Evolutionary conservation across 2,329 filamentous ascomycete species (phyloP).

Genomic region (Colletotrichum falcatum): DNA sequence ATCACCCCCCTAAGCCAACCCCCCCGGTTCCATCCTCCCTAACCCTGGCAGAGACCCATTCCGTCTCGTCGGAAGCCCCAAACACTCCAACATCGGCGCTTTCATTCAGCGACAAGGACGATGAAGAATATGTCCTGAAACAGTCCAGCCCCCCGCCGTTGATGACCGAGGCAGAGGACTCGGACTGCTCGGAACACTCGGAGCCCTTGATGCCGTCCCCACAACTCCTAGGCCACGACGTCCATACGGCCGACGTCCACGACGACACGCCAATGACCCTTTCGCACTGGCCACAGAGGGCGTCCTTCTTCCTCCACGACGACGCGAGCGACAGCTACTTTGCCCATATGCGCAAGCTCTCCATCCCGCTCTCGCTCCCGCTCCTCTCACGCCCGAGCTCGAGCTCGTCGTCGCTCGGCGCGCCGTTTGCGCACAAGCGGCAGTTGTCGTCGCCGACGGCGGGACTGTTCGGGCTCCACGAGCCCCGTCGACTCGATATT

Average conservation of each 20-base stretch:
- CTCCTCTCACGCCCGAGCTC: slow-evolving; percentile 27
- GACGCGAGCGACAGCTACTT: slow-evolving; percentile 31
- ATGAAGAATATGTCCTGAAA: slow-evolving; percentile 27
- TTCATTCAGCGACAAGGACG: slow-evolving; percentile 32
- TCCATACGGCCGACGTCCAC: slow-evolving; percentile 9
- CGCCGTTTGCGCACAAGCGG: slow-evolving; percentile 34
- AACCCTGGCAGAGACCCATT: slow-evolving; percentile 19
- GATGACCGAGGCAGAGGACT: slow-evolving; percentile 39
- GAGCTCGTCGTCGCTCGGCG: slow-evolving; percentile 3
- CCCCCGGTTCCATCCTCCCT: slow-evolving; percentile 16
- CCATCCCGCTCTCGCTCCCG: slow-evolving; percentile 26
- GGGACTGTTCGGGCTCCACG: slow-evolving; percentile 42
- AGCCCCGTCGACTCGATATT: slow-evolving; percentile 32
- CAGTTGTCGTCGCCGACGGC: slow-evolving; percentile 43
- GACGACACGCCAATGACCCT: slow-evolving; percentile 27
- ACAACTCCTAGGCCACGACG: neutral
- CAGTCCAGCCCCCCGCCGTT: slow-evolving; percentile 29
- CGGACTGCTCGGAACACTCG: slow-evolving; percentile 35
- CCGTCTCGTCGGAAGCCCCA: slow-evolving; percentile 17
- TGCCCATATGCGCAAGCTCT: slow-evolving; percentile 18
- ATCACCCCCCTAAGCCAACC: slow-evolving; percentile 11
- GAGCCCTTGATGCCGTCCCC: slow-evolving; percentile 30
- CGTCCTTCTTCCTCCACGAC: slow-evolving; percentile 29
- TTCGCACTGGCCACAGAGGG: slow-evolving; percentile 27
- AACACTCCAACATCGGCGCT: slow-evolving; percentile 24